A percentile compares a stretch with the other conserved stretches of the same genome.
Conservation (phyloP, 495 filamentous ascomycete genomes). For the Aspergillus egyptiacus region DNA sequence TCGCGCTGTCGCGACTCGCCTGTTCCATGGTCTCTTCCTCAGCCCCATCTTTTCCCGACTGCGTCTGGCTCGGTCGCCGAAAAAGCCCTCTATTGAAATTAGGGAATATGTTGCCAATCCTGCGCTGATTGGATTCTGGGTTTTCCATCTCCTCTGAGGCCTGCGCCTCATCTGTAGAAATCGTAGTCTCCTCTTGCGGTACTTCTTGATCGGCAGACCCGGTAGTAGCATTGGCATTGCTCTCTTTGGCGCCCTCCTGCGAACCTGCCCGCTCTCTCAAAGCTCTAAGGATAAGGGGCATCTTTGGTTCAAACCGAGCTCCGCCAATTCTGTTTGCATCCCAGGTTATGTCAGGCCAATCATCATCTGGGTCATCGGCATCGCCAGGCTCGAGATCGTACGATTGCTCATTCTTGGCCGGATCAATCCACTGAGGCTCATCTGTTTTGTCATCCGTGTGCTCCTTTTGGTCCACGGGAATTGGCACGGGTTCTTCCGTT, state of each 20-base stretch:
- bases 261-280: slow-evolving; percentile 13
- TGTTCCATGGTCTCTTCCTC: slow-evolving; percentile 42
- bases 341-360: slow-evolving; percentile 38
- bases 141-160: slow-evolving; percentile 5
- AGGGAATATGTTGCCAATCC: slow-evolving; percentile 37
- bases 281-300: slow-evolving; percentile 28
- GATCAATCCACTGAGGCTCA: slow-evolving; percentile 13
- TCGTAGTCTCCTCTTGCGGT: neutral
- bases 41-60: slow-evolving; percentile 42
- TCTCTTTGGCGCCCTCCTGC: slow-evolving; percentile 19
- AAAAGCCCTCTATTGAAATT: slow-evolving; percentile 33
- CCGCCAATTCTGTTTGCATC: slow-evolving; percentile 26
- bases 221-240: slow-evolving; percentile 7
- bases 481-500: neutral
- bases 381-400: slow-evolving; percentile 2
- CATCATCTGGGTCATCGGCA: too few relatives aligned
- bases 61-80: slow-evolving; percentile 23
- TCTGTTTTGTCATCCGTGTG: slow-evolving; percentile 10
- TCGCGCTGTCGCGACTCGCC: slow-evolving; percentile 44
- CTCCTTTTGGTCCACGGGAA: slow-evolving; percentile 22
- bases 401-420: neutral
- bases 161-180: slow-evolving; percentile 2
- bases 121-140: slow-evolving; percentile 14
- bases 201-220: slow-evolving; percentile 23
- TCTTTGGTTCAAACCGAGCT: slow-evolving; percentile 28